These are phyloP conservation scores for Microbotryum silenes-acaulis DNA, from an alignment of 1,284 basidiomycete genomes.

Conservation along the genomic window DNA sequence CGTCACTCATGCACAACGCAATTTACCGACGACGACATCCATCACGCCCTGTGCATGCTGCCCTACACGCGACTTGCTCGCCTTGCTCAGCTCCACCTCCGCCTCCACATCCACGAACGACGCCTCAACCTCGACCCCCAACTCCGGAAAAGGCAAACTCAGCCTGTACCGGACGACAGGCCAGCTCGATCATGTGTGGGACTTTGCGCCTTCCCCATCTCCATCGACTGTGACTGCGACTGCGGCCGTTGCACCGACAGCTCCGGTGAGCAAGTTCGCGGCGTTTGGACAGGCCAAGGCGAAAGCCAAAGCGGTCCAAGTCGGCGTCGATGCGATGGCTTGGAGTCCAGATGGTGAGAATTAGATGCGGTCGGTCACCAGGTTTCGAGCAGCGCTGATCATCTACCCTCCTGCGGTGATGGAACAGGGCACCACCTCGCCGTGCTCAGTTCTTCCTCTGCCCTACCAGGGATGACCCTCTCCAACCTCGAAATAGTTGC, in stretches of 20 bases:
- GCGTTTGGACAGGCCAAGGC: conserved; percentile 8
- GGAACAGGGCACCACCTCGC: background rate
- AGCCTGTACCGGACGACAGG: conserved; percentile 6
- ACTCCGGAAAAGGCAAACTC: conserved; percentile 8
- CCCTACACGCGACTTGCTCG: conserved; percentile 12
- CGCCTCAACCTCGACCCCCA: background rate
- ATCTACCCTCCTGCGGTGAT: background rate
- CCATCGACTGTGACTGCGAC: background rate
- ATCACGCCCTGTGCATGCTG: conserved; percentile 3
- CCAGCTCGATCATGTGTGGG: conserved; percentile 12
- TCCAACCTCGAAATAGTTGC: conserved; percentile 19
- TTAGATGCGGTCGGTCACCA: too few relatives aligned
- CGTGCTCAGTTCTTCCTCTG: conserved; percentile 6
- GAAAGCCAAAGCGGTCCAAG: conserved; percentile 9
- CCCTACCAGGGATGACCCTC: background rate
- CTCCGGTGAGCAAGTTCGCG: background rate
- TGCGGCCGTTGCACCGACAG: conserved; percentile 5
- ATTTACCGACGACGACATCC: background rate
- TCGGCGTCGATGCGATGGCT: conserved; percentile 4
- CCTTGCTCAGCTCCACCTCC: conserved; percentile 1
- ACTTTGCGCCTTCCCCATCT: conserved; percentile 11
- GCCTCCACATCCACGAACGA: conserved; percentile 1
- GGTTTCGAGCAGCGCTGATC: too few relatives aligned
- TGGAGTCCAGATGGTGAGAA: conserved; percentile 20
- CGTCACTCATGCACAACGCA: background rate